A percentile compares a stretch with the other conserved stretches of the same genome.
Conservation (phyloP, 2,329 filamentous ascomycete species). For the Plectosphaerella cucumerina region DNA sequence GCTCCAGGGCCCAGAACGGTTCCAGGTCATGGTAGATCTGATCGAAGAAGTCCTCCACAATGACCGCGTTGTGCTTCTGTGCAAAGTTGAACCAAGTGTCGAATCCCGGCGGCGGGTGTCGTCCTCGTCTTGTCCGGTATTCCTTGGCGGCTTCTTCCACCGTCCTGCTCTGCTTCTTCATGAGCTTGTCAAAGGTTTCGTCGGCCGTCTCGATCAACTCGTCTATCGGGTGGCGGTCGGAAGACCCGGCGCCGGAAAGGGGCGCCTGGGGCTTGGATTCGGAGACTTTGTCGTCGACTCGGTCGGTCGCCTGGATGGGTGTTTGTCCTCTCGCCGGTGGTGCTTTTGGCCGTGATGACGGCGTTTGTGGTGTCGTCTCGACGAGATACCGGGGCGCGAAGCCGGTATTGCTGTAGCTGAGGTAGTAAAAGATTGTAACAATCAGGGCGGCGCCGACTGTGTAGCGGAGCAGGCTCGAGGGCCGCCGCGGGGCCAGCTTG, state of each 20-base stretch:
- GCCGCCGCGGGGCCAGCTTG: constrained; percentile 33
- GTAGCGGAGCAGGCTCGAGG: constrained; percentile 51
- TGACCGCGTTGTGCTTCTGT: constrained; percentile 32
- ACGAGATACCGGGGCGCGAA: constrained; percentile 2
- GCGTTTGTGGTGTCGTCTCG: constrained; percentile 10
- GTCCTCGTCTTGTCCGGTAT: constrained; percentile 41
- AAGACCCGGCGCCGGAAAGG: not conserved
- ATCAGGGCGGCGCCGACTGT: constrained; percentile 61
- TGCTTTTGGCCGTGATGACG: constrained; percentile 10
- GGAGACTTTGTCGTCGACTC: not conserved
- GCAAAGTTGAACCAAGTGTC: constrained; percentile 43
- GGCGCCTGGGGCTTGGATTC: constrained; percentile 3
- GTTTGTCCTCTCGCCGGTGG: constrained; percentile 10
- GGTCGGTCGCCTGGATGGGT: constrained; percentile 5
- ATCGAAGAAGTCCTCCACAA: constrained; percentile 47
- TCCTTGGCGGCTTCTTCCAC: constrained; percentile 39
- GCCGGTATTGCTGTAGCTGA: constrained; percentile 10
- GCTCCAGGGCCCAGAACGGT: constrained; percentile 51
- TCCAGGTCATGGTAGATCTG: constrained; percentile 48
- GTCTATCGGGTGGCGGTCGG: constrained; percentile 37
- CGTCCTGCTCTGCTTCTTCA: constrained; percentile 35
- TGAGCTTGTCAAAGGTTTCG: constrained; percentile 28
- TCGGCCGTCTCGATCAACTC: constrained; percentile 35
- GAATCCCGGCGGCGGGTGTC: constrained; percentile 45
- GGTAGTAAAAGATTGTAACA: constrained; percentile 26